Evolutionary conservation across 495 filamentous ascomycete species (phyloP), one percentile per base, ranked within the genome.

Genomic region (Patellaria atrata): DNA sequence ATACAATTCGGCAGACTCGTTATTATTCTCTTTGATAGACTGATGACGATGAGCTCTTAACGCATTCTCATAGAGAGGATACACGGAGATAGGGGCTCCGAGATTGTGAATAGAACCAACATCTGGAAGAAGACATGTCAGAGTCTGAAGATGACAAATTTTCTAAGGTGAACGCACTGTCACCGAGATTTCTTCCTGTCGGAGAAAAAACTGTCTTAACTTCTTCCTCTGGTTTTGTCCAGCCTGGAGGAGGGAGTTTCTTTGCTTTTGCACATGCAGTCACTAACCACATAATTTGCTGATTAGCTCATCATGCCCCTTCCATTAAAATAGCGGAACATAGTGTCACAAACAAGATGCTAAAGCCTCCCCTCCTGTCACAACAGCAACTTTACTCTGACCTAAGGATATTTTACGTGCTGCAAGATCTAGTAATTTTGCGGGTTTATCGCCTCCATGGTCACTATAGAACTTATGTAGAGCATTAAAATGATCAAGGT

Each of bases 311-410:
- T 35, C 3, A 31, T 15, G 8, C 14, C 8, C 28, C 16, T 15
- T 16, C 16, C 14, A 31, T 9, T 8, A 31, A 8, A 8, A 31
- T 16, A 10, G 9, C 28, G 8, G 16, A 15, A 31, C 8, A 35
- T n/a, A 25, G 7, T 19, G 19, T 2, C 10, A 47, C 40, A 26
- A 25, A 68, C 69, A 50, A 5, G 64, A 68, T 20, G 67, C 68
- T 37, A 72, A 44, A 33, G 70, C 65, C 43, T 74, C 70, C 5
- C 64, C 70, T 7, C 68, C 70, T 3, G 63, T 65, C n/a, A 74
- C 37, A 13, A 72, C 40, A 2, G 64, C 63, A 10, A 68, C 63
- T 33, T 55, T 63, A 27, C 44, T 58, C 36, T 70, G 54, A 13
- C 61, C 61, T 22, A 43, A 41, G 2, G 62, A 51, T 18, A 72